Evolutionary conservation across 306 rosid genomes (phyloP).

Genomic region (Cucumis cinereus): DNA sequence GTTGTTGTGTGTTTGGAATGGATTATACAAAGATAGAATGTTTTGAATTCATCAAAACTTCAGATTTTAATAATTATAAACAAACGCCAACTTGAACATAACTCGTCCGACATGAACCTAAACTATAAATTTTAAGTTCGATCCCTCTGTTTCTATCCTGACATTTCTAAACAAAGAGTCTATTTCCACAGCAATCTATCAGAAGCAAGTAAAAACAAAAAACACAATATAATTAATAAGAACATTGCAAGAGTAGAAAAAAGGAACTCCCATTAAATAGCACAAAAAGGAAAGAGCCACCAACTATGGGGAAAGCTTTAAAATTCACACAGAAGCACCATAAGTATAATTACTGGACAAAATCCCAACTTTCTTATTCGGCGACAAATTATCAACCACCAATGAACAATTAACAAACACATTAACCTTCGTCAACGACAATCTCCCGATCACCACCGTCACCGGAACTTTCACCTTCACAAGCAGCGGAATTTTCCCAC

Average conservation of each 20-base stretch:
- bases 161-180: neutral
- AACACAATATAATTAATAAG: no score
- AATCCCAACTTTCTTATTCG: slow-evolving; percentile 12
- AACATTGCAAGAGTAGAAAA: neutral
- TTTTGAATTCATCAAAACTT: no score
- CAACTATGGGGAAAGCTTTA: neutral
- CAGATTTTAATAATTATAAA: no score
- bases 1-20: no score
- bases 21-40: no score
- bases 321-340: neutral
- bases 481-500: slow-evolving; percentile 19
- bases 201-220: neutral
- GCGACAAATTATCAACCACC: slow-evolving; percentile 25
- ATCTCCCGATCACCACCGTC: slow-evolving; percentile 8
- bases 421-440: slow-evolving; percentile 8
- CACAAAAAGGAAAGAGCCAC: neutral
- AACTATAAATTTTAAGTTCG: no score
- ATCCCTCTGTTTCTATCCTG: no score
- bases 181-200: neutral
- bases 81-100: no score
- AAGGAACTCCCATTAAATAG: neutral
- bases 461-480: slow-evolving; percentile 24
- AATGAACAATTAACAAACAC: slow-evolving; percentile 20
- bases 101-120: no score
- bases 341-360: slow-evolving; percentile 13